Evolutionary conservation across 2,329 filamentous ascomycete genomes (phyloP).

Genomic region (Cladophialophora exuberans): DNA sequence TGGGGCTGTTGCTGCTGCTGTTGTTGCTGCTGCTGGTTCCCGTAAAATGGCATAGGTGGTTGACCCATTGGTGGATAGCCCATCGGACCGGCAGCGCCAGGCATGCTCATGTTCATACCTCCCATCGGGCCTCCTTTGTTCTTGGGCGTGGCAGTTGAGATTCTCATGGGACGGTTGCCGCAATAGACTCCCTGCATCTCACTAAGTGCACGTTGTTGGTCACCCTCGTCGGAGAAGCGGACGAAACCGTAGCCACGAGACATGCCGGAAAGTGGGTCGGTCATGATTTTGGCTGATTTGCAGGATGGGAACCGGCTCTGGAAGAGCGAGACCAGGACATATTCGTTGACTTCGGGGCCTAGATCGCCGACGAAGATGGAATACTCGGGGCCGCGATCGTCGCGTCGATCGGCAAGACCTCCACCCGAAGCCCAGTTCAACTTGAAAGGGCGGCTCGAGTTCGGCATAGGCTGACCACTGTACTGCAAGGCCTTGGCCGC

Average conservation of each 20-base stretch:
- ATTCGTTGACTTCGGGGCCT: slow-evolving; percentile 97
- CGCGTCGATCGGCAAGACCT: slow-evolving; percentile 89
- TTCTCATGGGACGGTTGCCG: slow-evolving; percentile 97
- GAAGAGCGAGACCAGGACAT: slow-evolving; percentile 95
- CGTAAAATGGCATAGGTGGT: slow-evolving; percentile 69
- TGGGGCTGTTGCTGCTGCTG: slow-evolving; percentile 83
- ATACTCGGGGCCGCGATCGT: slow-evolving; percentile 94
- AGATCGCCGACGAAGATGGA: slow-evolving; percentile 98
- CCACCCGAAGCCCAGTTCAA: slow-evolving; percentile 99
- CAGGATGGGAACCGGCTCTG: slow-evolving; percentile 94
- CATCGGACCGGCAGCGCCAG: slow-evolving; percentile 55
- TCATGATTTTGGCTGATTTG: slow-evolving; percentile 99
- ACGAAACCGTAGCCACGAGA: slow-evolving; percentile 98
- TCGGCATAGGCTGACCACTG: slow-evolving; percentile 87
- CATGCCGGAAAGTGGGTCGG: slow-evolving; percentile 95
- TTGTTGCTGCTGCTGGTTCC: slow-evolving; percentile 76
- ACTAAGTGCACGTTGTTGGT: slow-evolving; percentile 91
- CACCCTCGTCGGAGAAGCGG: slow-evolving; percentile 90
- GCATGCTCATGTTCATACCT: slow-evolving; percentile 59
- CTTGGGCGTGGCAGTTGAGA: slow-evolving; percentile 96
- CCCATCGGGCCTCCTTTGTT: slow-evolving; percentile 63
- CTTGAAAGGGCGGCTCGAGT: slow-evolving; percentile 95
- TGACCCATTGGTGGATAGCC: slow-evolving; percentile 70
- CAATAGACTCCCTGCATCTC: slow-evolving; percentile 99
- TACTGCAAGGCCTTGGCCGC: slow-evolving; percentile 88